Base-by-base conservation (phyloP, 2,329 filamentous ascomycete genomes). In the Monosporascus cannonballus region DNA sequence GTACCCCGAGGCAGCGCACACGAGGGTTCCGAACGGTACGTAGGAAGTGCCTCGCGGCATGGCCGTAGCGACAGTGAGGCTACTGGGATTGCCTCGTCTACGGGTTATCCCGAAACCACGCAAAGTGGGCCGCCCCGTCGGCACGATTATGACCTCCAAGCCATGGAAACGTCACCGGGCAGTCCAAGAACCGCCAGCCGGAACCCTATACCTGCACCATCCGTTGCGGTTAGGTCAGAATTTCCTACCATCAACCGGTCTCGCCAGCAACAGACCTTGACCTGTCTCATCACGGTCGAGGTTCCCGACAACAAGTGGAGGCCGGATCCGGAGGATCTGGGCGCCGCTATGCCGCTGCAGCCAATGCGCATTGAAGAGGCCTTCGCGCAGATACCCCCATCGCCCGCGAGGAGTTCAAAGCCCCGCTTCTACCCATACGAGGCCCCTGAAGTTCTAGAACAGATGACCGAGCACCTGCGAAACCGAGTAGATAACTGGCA, bases 401-500 rank as follows among this genome's bases (percentile, higher is more conserved):
- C 86, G 17, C 84, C 85, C 4, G 75, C 73, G 44, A 78, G 74
- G 50, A 80, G 72, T 53, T 76, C 76, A 70, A 61, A 64, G 27
- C 78, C 83, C 8, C 77, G 81, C 2, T 84, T 87, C 57, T 79
- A 81, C 54, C 86, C 87, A 1, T 89, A 89, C 60, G 90, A 95
- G 68, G 81, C 89, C 2, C 77, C 84, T 3, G 88, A 92, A 61
- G 84, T 85, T 5, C 69, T 97, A 53, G 87, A 94, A 51, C 86
- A 93, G 59, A 88, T 94, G 65, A 95, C 92, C 0, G 90, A 96
- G 64, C 89, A 85, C 57, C 73, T 99, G 54, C 85, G 90, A 53
- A 83, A 76, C 46, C 86, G 92, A n/a, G 94, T 99, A 11, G 94
- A 99, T 64, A 96, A 97, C 62, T 99, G 94, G 94, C 94, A 99